Percentiles rank a stretch among this genome's conserved stretches.
Conservation (phyloP, 1,284 basidiomycete genomes). For the Rhodotorula sp. region DNA sequence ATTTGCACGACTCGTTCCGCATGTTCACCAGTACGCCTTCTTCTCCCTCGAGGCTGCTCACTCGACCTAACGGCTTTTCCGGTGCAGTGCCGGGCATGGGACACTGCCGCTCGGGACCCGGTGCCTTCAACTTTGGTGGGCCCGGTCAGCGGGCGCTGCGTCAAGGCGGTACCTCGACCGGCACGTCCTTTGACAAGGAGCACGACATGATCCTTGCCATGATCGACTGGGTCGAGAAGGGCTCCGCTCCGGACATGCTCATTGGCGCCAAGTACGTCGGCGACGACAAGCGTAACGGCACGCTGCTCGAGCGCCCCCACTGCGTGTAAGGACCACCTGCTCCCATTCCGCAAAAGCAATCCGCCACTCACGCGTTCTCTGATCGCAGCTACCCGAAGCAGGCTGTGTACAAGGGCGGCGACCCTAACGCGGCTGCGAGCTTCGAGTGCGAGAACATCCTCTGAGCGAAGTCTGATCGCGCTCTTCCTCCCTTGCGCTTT, state of each 20-base stretch:
- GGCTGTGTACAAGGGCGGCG: not conserved
- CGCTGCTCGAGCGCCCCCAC: constrained; percentile 18
- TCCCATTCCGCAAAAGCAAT: not conserved
- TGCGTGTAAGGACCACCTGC: constrained; percentile 1
- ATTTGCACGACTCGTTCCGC: constrained; percentile 35
- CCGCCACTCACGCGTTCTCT: not conserved
- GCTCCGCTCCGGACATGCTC: constrained; percentile 24
- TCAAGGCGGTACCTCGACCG: too few relatives aligned
- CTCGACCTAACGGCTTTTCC: rapidly evolving
- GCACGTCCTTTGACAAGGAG: constrained; percentile 19
- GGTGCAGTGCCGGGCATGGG: constrained; percentile 24
- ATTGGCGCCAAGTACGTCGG: constrained; percentile 22
- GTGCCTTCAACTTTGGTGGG: too few relatives aligned
- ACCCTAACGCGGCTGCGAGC: too few relatives aligned
- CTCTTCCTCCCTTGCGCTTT: too few relatives aligned
- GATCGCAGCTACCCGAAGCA: not conserved
- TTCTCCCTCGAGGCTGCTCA: not conserved
- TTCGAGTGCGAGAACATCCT: too few relatives aligned
- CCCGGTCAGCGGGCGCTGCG: too few relatives aligned
- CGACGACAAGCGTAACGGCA: constrained; percentile 11
- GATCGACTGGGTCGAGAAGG: constrained; percentile 41
- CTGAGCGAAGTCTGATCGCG: too few relatives aligned
- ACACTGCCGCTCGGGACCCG: constrained; percentile 12
- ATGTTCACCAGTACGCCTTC: constrained; percentile 26
- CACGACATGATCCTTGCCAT: constrained; percentile 36